A percentile compares a stretch with the other conserved stretches of the same genome.
Evolutionary conservation across 1,139 yeast genomes (phyloP).

Genomic region (Blastobotrys ciferrii): DNA sequence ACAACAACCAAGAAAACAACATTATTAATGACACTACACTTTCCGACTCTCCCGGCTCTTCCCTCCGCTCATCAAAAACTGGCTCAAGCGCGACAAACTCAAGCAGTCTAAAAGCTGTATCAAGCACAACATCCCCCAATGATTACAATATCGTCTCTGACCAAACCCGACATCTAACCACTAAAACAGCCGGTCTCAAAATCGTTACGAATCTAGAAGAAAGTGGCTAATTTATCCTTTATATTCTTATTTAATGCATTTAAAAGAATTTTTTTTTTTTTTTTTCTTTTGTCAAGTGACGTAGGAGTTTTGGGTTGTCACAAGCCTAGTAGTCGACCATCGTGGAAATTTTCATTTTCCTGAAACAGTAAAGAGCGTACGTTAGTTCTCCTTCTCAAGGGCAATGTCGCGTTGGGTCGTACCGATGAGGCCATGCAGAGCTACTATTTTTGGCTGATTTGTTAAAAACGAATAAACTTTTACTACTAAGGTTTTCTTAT

Average conservation of each 20-base stretch:
- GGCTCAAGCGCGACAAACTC: constrained; percentile 29
- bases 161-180: constrained; percentile 27
- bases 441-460: no score
- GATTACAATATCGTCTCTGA: constrained; percentile 15
- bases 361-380: no score
- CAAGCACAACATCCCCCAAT: constrained; percentile 17
- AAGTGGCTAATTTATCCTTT: neutral
- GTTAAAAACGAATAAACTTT: no score
- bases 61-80: constrained; percentile 28
- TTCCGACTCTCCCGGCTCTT: constrained; percentile 20
- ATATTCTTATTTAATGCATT: neutral
- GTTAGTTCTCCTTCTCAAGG: no score
- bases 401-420: no score
- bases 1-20: neutral
- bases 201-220: constrained; percentile 28
- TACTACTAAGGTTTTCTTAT: no score
- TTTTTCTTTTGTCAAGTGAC: no score
- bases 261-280: constrained; percentile 5
- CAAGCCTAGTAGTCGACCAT: no score
- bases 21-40: constrained; percentile 5
- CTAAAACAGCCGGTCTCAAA: constrained; percentile 31
- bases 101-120: constrained; percentile 13
- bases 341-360: no score
- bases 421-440: no score
- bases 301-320: no score